Conservation (phyloP, 108 stramenopile species). For the Bacterosira constricta region DNA sequence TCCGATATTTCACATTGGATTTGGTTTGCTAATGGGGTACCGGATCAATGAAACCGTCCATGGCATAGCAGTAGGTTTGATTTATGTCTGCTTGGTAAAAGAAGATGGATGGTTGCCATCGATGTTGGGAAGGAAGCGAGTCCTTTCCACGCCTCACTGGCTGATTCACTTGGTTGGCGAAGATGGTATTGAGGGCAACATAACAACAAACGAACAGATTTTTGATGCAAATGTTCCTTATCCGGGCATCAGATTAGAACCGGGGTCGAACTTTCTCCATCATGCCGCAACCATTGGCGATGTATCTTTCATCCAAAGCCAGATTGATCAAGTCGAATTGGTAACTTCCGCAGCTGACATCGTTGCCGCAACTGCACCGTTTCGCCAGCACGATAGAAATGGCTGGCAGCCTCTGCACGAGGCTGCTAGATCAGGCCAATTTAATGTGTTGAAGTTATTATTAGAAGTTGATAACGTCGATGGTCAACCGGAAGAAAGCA, state of each 20-base stretch:
- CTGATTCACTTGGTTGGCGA: conserved; percentile 27
- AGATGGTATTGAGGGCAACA: not conserved
- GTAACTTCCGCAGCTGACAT: not conserved
- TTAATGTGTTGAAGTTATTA: conserved; percentile 27
- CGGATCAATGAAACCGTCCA: conserved; percentile 36
- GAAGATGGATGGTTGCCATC: conserved; percentile 22
- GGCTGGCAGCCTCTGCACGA: conserved; percentile 54
- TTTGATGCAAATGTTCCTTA: conserved; percentile 11
- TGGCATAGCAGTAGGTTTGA: conserved; percentile 22
- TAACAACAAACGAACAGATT: not conserved
- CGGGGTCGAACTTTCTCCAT: conserved; percentile 29
- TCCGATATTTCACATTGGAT: conserved; percentile 38
- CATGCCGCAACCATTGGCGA: conserved; percentile 29
- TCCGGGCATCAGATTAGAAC: conserved; percentile 27
- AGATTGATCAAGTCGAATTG: conserved; percentile 1
- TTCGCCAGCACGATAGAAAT: conserved; percentile 42
- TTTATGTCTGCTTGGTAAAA: conserved; percentile 23
- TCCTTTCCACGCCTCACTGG: conserved; percentile 21
- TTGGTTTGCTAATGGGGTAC: conserved; percentile 39
- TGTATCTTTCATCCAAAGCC: not conserved
- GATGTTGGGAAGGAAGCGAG: conserved; percentile 23
- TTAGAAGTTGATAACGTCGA: conserved; percentile 27
- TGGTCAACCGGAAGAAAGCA: not conserved
- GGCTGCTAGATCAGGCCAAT: conserved; percentile 33
- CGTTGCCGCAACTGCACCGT: conserved; percentile 10